Percentiles rank a stretch among this genome's conserved stretches.
phyloP scores from a whole-genome alignment of 1,139 yeast genomes.

The Wickerhamiella pararugosa region DNA sequence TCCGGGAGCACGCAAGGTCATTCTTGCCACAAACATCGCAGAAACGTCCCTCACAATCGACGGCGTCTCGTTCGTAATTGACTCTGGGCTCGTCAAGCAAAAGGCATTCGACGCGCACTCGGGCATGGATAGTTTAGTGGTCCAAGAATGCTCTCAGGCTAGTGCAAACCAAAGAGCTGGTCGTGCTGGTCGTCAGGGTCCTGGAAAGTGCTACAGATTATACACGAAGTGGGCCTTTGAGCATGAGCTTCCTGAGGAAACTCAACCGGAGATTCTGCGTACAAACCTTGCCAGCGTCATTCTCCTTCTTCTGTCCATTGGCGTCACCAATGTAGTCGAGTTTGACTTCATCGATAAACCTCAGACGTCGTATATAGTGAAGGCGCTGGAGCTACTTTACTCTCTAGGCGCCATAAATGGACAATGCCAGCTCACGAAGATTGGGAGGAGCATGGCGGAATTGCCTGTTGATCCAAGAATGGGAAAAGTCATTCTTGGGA shows the following conservation, averaged over 20 bases:
- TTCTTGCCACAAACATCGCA: constrained; percentile 89
- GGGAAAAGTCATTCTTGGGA: constrained; percentile 56
- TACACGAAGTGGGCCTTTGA: constrained; percentile 78
- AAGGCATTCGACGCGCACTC: constrained; percentile 67
- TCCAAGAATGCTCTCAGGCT: constrained; percentile 80
- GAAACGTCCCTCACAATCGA: constrained; percentile 94
- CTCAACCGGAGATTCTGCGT: constrained; percentile 79
- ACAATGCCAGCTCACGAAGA: constrained; percentile 59
- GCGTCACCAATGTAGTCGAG: constrained; percentile 63
- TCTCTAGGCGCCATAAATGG: constrained; percentile 78
- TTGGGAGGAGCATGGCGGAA: constrained; percentile 80
- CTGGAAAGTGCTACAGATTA: constrained; percentile 84
- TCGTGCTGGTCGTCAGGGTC: constrained; percentile 93
- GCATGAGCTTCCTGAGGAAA: constrained; percentile 61
- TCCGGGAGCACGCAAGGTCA: constrained; percentile 62
- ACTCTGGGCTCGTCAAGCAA: constrained; percentile 86
- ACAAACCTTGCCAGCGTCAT: constrained; percentile 69
- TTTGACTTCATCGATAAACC: constrained; percentile 89
- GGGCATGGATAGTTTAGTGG: constrained; percentile 82
- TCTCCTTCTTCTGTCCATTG: constrained; percentile 58
- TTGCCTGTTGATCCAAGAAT: constrained; percentile 88
- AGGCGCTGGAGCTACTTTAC: constrained; percentile 65
- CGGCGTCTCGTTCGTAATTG: constrained; percentile 79
- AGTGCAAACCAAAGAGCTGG: constrained; percentile 96
- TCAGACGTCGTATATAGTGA: constrained; percentile 50